Base-by-base conservation (phyloP, 2,329 filamentous ascomycete genomes). In the Diaporthe helianthi region DNA sequence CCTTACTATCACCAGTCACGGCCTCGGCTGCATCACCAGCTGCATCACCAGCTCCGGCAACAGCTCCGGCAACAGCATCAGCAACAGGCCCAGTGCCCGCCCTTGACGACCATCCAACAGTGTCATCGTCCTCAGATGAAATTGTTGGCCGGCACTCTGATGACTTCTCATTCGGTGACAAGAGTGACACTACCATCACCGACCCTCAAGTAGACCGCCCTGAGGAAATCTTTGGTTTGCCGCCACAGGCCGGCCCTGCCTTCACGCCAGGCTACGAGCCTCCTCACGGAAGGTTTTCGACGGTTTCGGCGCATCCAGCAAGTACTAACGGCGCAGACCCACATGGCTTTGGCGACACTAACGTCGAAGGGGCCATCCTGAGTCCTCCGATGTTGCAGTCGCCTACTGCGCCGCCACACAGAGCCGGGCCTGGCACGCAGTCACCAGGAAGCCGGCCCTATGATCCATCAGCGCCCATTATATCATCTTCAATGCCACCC, bases 91-190 rank as follows among this genome's bases (percentile, higher is more conserved):
- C 38, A 17, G 44, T 15, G 29, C 41, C 58, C 22, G 58, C 36
- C 29, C 7, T 54, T 24, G 52, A 52, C 31, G 52, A 49, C 52
- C 67, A 58, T 22, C 67, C 64, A 13, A 31, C 67, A n/a, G 63
- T 61, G 19, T 71, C 70, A 19, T 70, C 64, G 44, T 68, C 68
- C 29, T 67, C 70, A 54, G 70, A 71, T 36, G 70, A 71, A 17
- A 53, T 46, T 54, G 47, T 29, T 61, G 65, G 70, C 22, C 64
- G 53, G 24, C 64, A 60, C 24, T 68, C 67, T 38, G 70, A 71
- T 29, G 41, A 68, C 51, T 71, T 70, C 52, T 70, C 70, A 15
- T 10, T 54, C 33, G 47, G 41, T 33, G 58, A 70, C 4, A 67
- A 60, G 4, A 70, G 65, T 29, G 70, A 71, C 38, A 71, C 70